These are phyloP conservation scores for Lentinus tigrinus DNA, from an alignment of 768 basidiomycete genomes.

Conservation along the genomic window DNA sequence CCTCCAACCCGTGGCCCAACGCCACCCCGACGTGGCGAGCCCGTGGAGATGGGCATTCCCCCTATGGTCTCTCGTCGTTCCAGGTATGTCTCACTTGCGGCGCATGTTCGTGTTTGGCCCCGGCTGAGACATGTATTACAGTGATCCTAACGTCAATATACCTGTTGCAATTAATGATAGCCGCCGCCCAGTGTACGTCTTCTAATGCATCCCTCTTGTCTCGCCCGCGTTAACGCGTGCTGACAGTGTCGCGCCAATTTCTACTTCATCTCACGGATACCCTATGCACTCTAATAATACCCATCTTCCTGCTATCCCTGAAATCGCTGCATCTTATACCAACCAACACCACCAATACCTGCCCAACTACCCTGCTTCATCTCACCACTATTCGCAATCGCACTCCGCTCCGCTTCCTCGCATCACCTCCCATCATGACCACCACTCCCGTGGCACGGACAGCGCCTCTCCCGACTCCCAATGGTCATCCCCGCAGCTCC, in stretches of 20 bases:
- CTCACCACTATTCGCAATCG: conserved; percentile 30
- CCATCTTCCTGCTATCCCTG: conserved; percentile 56
- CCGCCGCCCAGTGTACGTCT: conserved; percentile 15
- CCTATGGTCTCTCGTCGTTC: conserved; percentile 40
- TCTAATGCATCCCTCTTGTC: not conserved
- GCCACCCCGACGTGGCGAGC: conserved; percentile 45
- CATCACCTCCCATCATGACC: conserved; percentile 37
- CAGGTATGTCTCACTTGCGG: conserved; percentile 28
- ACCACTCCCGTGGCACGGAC: conserved; percentile 46
- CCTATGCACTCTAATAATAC: conserved; percentile 44
- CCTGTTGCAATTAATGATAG: conserved; percentile 19
- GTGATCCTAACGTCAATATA: conserved; percentile 24
- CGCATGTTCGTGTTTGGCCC: not conserved
- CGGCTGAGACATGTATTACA: conserved; percentile 8
- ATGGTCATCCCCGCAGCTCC: conserved; percentile 50
- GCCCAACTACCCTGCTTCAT: conserved; percentile 38
- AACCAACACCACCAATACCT: conserved; percentile 53
- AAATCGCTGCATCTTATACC: conserved; percentile 49
- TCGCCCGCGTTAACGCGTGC: conserved; percentile 1
- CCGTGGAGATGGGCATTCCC: conserved; percentile 37
- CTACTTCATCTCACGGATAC: conserved; percentile 46
- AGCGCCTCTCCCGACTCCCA: conserved; percentile 48
- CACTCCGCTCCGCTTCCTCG: conserved; percentile 34
- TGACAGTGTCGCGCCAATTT: conserved; percentile 18
- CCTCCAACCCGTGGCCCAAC: conserved; percentile 68